Evolutionary conservation across 495 filamentous ascomycete genomes (phyloP), one percentile per base, ranked within the genome.

Genomic region (Hyphodiscus hymeniophilus): DNA sequence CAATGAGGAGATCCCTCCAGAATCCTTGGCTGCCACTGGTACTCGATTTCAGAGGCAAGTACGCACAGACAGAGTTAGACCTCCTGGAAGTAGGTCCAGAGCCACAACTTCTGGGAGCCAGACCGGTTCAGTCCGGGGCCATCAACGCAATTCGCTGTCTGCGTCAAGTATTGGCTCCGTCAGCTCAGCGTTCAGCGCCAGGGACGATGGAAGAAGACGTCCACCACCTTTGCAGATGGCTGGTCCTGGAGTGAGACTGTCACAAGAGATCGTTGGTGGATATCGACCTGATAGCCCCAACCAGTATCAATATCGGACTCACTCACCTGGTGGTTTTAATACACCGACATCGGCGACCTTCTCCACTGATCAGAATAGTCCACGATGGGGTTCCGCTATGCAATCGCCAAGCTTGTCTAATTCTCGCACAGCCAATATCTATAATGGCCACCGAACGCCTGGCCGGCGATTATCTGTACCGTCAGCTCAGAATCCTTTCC

Each of bases 11-110:
- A 98, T 97, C 16, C 92, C 92, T 3, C 78, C 77, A 13, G 88
- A 94, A 63, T 97, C 94, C 7, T 74, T 97, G 10, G 94, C 92
- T 6, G 94, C 94, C 33, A 95, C 89, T 3, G 88, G 91, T 15
- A 94, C 89, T 21, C 71, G 91, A 18, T 97, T 95, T 60, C 91
- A 96, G 61, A 76, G 94, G 52, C 94, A 97, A 66, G 87, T 95
- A 42, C 77, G 91, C 46, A 95, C 89, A 2, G 73, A 78, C 46
- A 59, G 73, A 38, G 72, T 94, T 26, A 78, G 89, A 31, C 84
- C 85, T 28, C 74, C 80, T 0, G 80, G 74, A 23, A 76, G 76
- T 38, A 74, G 89, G 40, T 79, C 85, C 15, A 74, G 89, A 43
- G 83, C 88, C 22, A 77, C 82, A 8, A 95, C 89, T 3, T 76